A percentile compares a stretch with the other conserved stretches of the same genome.
Conservation (phyloP, 208 protist species). For the Trypanosoma cruzi region DNA sequence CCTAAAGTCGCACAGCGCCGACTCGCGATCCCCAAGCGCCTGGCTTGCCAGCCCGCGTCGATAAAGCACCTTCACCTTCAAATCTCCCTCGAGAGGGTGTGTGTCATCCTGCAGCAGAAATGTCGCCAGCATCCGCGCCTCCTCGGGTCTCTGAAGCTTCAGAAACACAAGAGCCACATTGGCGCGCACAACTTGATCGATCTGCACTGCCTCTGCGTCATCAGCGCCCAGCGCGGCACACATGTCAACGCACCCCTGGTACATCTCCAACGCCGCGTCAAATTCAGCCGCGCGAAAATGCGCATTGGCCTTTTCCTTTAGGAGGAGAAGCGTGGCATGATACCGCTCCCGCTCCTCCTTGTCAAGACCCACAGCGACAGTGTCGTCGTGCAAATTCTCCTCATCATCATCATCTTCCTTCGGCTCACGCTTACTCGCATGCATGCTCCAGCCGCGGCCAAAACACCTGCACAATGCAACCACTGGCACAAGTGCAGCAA, state of each 20-base stretch:
- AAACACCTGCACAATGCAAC: background rate
- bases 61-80: slow-evolving; percentile 86
- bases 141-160: slow-evolving; percentile 65
- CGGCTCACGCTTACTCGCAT: background rate
- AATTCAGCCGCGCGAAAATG: slow-evolving; percentile 64
- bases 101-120: slow-evolving; percentile 72
- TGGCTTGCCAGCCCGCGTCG: slow-evolving; percentile 72
- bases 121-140: slow-evolving; percentile 69
- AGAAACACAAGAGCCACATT: slow-evolving; percentile 78
- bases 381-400: background rate
- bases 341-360: slow-evolving; percentile 8
- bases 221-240: slow-evolving; percentile 43
- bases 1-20: slow-evolving; percentile 71
- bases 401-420: slow-evolving; percentile 1
- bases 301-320: slow-evolving; percentile 65
- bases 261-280: slow-evolving; percentile 63
- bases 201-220: slow-evolving; percentile 49
- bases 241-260: slow-evolving; percentile 78
- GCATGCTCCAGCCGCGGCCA: background rate
- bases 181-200: slow-evolving; percentile 60
- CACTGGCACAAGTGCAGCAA: slow-evolving; percentile 7
- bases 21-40: slow-evolving; percentile 47
- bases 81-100: slow-evolving; percentile 20
- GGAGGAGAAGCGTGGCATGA: slow-evolving; percentile 24
- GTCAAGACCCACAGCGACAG: background rate